A percentile compares a stretch with the other conserved stretches of the same genome.
Conservation (phyloP, 306 rosid genomes). For the Cyamopsis tetragonoloba region DNA sequence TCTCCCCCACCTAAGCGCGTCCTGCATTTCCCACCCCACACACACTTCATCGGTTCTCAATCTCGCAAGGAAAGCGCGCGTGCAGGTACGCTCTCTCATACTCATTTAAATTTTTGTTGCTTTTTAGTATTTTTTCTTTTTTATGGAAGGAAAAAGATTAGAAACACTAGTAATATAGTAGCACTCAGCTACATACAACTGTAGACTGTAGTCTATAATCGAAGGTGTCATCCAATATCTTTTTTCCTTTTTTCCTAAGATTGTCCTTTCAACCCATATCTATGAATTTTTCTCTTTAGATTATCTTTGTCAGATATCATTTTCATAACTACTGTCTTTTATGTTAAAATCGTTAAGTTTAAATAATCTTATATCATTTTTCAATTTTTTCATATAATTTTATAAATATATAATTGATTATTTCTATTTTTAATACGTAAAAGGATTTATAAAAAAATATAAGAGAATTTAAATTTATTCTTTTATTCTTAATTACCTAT, state of each 20-base stretch:
- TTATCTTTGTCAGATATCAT: slow-evolving; percentile 39
- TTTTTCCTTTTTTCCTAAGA: slow-evolving; percentile 36
- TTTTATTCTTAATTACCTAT: too few relatives aligned
- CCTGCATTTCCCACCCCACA: background rate
- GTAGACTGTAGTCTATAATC: slow-evolving; percentile 31
- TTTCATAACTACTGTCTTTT: background rate
- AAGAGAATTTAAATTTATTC: too few relatives aligned
- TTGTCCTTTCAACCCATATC: slow-evolving; percentile 38
- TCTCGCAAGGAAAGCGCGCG: slow-evolving; percentile 5
- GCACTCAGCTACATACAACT: slow-evolving; percentile 30
- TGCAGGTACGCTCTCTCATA: background rate
- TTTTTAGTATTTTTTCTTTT: background rate
- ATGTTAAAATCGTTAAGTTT: too few relatives aligned
- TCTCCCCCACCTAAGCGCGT: background rate
- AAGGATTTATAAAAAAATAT: too few relatives aligned
- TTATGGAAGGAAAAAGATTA: background rate
- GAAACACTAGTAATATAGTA: background rate
- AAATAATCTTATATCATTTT: too few relatives aligned
- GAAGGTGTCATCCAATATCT: slow-evolving; percentile 46
- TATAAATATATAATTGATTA: too few relatives aligned
- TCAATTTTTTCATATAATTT: too few relatives aligned
- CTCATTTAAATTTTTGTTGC: background rate
- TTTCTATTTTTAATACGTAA: too few relatives aligned
- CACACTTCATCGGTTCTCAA: background rate
- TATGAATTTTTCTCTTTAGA: slow-evolving; percentile 42